Evolutionary conservation across 306 rosid species (phyloP).

Genomic region (Luffa aegyptiaca): DNA sequence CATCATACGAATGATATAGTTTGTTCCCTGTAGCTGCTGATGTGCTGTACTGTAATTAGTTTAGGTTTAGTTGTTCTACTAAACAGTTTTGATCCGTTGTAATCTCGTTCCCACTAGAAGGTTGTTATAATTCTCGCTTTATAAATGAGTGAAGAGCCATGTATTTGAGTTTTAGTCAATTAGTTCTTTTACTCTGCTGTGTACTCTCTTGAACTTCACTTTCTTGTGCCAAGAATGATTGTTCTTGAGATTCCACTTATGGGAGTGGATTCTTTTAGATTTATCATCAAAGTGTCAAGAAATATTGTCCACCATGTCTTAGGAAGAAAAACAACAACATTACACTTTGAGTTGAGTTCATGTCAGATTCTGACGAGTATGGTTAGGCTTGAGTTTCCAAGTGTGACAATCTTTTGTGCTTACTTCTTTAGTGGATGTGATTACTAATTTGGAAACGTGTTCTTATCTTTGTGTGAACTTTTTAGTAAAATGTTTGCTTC

Average conservation of each 20-base stretch:
- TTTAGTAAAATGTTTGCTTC: neutral
- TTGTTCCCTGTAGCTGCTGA: neutral
- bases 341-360: neutral
- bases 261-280: neutral
- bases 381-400: neutral
- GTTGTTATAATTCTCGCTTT: neutral
- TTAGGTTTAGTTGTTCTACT: neutral
- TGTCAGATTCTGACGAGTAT: neutral
- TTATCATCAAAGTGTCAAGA: neutral
- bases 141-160: neutral
- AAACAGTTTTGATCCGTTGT: neutral
- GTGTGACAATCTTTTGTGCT: neutral
- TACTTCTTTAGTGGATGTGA: neutral
- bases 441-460: neutral
- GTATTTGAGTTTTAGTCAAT: neutral
- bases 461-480: neutral
- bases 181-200: neutral
- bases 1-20: neutral
- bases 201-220: neutral
- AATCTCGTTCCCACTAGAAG: neutral
- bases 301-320: neutral
- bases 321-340: neutral
- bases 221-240: neutral
- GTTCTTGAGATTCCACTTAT: neutral
- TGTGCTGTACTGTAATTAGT: neutral